Percentiles rank a stretch among this genome's conserved stretches.
Conservation (phyloP, 2,329 filamentous ascomycete species). For the Botrytis hyacinthi region DNA sequence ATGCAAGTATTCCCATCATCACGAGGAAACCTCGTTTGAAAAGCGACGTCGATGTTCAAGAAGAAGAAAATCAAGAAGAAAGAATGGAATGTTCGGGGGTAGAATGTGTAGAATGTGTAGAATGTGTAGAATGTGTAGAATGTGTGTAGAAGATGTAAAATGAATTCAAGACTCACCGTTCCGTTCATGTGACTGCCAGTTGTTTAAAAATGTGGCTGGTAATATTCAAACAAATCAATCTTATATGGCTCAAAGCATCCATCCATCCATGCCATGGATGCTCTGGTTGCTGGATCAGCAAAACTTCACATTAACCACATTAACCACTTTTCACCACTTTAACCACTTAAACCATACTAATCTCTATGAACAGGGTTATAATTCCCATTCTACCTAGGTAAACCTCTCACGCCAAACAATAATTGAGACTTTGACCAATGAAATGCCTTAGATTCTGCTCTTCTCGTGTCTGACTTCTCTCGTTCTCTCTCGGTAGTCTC, state of each 20-base stretch:
- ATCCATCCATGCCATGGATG: too few relatives aligned
- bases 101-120: background rate
- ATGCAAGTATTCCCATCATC: background rate
- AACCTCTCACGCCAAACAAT: background rate
- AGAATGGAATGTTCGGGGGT: background rate
- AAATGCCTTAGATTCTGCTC: background rate
- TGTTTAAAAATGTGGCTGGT: conserved; percentile 8
- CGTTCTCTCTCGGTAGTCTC: background rate
- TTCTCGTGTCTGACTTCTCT: conserved; percentile 3
- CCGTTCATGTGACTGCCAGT: conserved; percentile 2
- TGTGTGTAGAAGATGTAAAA: background rate
- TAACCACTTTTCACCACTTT: background rate
- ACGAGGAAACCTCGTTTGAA: too few relatives aligned
- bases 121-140: background rate
- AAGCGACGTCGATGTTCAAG: background rate
- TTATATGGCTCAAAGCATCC: background rate
- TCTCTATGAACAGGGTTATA: background rate
- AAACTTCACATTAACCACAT: background rate
- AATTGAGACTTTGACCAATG: background rate
- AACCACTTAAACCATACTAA: background rate
- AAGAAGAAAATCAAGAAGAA: background rate
- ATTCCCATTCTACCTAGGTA: background rate
- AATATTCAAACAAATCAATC: background rate
- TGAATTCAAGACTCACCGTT: background rate
- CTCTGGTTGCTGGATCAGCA: background rate